Evolutionary conservation across 2,329 filamentous ascomycete genomes (phyloP).

Genomic region (Colletotrichum sp.): DNA sequence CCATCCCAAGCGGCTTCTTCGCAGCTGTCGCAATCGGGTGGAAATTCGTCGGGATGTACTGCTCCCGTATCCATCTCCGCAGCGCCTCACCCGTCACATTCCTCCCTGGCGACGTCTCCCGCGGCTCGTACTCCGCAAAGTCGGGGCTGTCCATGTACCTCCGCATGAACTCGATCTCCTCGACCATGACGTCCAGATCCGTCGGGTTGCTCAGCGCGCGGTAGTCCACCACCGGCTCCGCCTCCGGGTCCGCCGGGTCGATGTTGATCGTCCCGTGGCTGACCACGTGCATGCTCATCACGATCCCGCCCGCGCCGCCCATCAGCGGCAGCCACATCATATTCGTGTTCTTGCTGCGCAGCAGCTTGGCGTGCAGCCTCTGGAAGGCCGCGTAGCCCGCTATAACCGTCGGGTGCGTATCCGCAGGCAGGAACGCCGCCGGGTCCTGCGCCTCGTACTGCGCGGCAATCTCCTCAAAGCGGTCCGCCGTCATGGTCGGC

Average conservation of each 20-base stretch:
- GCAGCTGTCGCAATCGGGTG: slow-evolving; percentile 25
- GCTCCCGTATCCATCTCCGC: slow-evolving; percentile 6
- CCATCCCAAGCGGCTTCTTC: slow-evolving; percentile 23
- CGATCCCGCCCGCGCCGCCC: slow-evolving; percentile 21
- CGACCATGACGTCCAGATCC: slow-evolving; percentile 26
- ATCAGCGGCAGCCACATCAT: neutral
- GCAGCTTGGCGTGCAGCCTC: slow-evolving; percentile 11
- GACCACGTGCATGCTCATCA: slow-evolving; percentile 26
- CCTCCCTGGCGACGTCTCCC: slow-evolving; percentile 20
- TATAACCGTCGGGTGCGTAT: slow-evolving; percentile 21
- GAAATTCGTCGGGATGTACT: slow-evolving; percentile 23
- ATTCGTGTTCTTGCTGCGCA: slow-evolving; percentile 22
- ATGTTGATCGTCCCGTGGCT: slow-evolving; percentile 25
- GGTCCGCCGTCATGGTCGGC: slow-evolving; percentile 17
- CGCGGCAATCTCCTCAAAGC: slow-evolving; percentile 21
- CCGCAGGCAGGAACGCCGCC: slow-evolving; percentile 18
- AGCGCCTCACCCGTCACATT: slow-evolving; percentile 16
- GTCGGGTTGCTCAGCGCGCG: slow-evolving; percentile 27
- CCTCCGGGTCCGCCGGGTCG: slow-evolving; percentile 22
- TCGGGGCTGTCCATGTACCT: slow-evolving; percentile 21
- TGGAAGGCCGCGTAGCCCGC: slow-evolving; percentile 46
- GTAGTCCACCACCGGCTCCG: slow-evolving; percentile 28
- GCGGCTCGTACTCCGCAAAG: slow-evolving; percentile 20
- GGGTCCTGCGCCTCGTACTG: slow-evolving; percentile 22
- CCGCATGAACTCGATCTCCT: slow-evolving; percentile 29